These are phyloP conservation scores for Bertia moriformis DNA, from an alignment of 2,329 filamentous ascomycete genomes.

Conservation along the genomic window DNA sequence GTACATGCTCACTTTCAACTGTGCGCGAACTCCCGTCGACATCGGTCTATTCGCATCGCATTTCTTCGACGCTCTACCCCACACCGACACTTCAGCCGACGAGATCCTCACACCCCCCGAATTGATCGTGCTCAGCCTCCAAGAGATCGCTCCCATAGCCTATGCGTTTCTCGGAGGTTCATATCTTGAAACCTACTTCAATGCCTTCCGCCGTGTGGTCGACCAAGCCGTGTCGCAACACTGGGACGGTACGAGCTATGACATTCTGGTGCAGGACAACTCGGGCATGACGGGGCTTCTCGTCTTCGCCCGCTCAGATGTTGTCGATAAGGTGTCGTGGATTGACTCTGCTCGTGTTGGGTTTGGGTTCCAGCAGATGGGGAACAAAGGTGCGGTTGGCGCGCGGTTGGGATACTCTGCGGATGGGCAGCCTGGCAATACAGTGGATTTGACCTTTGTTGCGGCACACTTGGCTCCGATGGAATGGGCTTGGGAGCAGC, in stretches of 20 bases:
- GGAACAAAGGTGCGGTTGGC: constrained; percentile 86
- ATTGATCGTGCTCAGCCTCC: constrained; percentile 55
- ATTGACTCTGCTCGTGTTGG: constrained; percentile 50
- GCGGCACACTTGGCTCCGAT: constrained; percentile 78
- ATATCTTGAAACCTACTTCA: constrained; percentile 63
- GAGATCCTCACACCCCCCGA: constrained; percentile 39
- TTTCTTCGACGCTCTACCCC: constrained; percentile 29
- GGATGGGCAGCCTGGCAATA: constrained; percentile 13
- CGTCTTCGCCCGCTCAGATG: constrained; percentile 57
- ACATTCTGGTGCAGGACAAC: constrained; percentile 56
- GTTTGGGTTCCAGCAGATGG: constrained; percentile 75
- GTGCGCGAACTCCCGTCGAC: constrained; percentile 59
- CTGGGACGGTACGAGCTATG: constrained; percentile 36
- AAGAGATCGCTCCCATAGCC: constrained; percentile 77
- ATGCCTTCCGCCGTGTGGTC: constrained; percentile 56
- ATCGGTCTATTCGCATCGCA: constrained; percentile 56
- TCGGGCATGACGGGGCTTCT: constrained; percentile 83
- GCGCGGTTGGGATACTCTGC: constrained; percentile 49
- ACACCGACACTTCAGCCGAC: constrained; percentile 5
- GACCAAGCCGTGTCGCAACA: constrained; percentile 45
- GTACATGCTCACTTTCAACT: constrained; percentile 82
- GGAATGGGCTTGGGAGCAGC: constrained; percentile 60
- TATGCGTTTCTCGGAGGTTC: constrained; percentile 76
- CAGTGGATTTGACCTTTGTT: constrained; percentile 67
- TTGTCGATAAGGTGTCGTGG: constrained; percentile 54